Conservation (phyloP, 2,329 filamentous ascomycete genomes). For the Diaporthe sp. region DNA sequence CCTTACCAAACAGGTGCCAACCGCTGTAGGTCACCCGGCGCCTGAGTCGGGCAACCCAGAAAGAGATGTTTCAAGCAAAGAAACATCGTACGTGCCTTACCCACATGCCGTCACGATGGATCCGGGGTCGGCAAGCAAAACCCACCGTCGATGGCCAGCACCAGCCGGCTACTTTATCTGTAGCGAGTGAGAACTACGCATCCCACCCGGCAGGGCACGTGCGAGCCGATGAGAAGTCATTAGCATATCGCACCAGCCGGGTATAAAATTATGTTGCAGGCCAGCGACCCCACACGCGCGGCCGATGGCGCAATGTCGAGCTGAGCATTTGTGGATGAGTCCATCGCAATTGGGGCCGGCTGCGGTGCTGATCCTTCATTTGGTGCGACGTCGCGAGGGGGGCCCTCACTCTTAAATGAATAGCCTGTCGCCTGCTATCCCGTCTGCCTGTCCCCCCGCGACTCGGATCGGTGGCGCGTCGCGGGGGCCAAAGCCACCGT, state of each 20-base stretch:
- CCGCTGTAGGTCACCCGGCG: background rate
- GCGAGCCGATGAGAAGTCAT: background rate
- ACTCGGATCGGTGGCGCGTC: background rate
- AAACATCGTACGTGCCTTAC: conserved; percentile 19
- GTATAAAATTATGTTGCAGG: conserved; percentile 16
- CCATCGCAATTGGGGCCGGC: conserved; percentile 24
- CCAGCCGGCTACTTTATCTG: background rate
- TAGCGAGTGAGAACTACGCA: background rate
- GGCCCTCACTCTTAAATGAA: background rate
- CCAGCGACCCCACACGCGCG: conserved; percentile 4
- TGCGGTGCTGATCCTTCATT: conserved; percentile 32
- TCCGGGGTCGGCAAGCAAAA: background rate
- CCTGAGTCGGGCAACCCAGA: conserved; percentile 13
- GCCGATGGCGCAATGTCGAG: conserved; percentile 27
- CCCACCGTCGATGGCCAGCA: conserved; percentile 3
- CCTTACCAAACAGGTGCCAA: conserved; percentile 5
- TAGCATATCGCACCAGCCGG: background rate
- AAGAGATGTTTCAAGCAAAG: conserved; percentile 16
- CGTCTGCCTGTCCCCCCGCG: background rate
- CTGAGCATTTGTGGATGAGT: conserved; percentile 24
- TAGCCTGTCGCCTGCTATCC: background rate
- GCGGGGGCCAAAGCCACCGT: background rate
- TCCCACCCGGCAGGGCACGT: conserved; percentile 7
- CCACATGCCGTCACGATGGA: conserved; percentile 2
- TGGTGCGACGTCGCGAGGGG: conserved; percentile 9